Conservation (phyloP, 306 rosid genomes). For the Quercus bicolor region DNA sequence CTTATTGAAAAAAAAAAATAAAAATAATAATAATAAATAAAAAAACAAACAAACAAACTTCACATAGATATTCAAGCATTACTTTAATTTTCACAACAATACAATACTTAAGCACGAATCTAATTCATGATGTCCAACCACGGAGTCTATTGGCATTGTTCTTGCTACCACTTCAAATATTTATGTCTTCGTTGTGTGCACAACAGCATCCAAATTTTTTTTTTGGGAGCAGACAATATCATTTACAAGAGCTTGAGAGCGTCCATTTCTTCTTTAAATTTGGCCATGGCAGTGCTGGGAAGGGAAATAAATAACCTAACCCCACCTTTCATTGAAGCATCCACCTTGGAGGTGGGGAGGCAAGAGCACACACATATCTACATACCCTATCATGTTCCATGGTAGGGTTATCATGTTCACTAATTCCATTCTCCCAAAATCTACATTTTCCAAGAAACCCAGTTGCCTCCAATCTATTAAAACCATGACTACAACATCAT, state of each 20-base stretch:
- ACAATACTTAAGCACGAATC: too few species aligned
- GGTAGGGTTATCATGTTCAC: conserved; percentile 43
- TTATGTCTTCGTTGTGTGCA: too few species aligned
- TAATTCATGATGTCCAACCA: too few species aligned
- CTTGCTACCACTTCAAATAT: too few species aligned
- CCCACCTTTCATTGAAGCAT: conserved; percentile 49
- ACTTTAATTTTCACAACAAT: too few species aligned
- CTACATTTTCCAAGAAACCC: conserved; percentile 35
- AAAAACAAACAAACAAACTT: too few species aligned
- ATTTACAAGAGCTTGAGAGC: conserved; percentile 19
- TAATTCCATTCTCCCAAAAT: conserved; percentile 42
- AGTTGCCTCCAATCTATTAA: conserved; percentile 57
- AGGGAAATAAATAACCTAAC: conserved; percentile 45
- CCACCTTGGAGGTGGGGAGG: conserved; percentile 41
- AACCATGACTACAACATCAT: conserved; percentile 32
- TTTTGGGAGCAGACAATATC: neutral
- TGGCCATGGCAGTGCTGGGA: conserved; percentile 42
- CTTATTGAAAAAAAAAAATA: too few species aligned
- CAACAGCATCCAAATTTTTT: too few species aligned
- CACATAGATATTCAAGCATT: too few species aligned
- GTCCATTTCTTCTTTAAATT: conserved; percentile 47
- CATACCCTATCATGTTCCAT: conserved; percentile 40
- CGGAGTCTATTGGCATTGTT: too few species aligned
- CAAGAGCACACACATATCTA: conserved; percentile 47
- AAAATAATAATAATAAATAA: too few species aligned